phyloP scores from a whole-genome alignment of 2,329 filamentous ascomycete genomes.

The Cordyceps fumosorosea region DNA sequence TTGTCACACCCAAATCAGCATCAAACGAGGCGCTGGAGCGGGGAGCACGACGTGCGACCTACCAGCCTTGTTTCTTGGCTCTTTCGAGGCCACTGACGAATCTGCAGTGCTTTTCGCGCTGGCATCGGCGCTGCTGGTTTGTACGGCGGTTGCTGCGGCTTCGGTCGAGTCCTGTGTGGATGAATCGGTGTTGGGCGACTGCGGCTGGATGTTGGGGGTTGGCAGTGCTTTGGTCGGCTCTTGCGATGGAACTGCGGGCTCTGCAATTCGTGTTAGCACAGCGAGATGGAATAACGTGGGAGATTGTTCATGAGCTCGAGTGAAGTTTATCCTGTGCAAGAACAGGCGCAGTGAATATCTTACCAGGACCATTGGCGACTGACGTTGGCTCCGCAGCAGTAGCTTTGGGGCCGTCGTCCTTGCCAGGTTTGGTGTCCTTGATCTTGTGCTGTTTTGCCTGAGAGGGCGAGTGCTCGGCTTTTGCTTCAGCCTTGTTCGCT shows the following conservation, averaged over 20 bases:
- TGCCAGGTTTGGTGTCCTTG: conserved; percentile 1
- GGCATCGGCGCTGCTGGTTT: not conserved
- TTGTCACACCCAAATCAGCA: conserved; percentile 11
- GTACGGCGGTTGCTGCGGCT: not conserved
- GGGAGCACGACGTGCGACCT: not conserved
- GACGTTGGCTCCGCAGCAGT: conserved; percentile 4
- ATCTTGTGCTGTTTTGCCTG: conserved; percentile 6
- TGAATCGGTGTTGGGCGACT: not conserved
- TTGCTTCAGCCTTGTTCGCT: conserved; percentile 13
- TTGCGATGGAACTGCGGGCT: not conserved
- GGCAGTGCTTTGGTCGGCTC: not conserved
- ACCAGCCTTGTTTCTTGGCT: conserved; percentile 14
- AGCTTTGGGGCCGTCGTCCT: conserved; percentile 4
- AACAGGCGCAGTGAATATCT: not conserved
- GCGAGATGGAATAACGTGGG: not conserved
- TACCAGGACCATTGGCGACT: conserved; percentile 4
- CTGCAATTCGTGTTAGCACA: not conserved
- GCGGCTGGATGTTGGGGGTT: conserved; percentile 2
- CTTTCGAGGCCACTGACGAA: not conserved
- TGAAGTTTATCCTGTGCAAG: not conserved
- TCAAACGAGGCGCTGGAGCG: not conserved
- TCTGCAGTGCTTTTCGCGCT: not conserved
- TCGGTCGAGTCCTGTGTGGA: conserved; percentile 3
- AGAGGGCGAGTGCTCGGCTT: not conserved
- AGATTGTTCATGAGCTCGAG: not conserved